Evolutionary conservation across 768 basidiomycete species (phyloP), one percentile per base, ranked within the genome.

Genomic region (Lactifluus echinatus): DNA sequence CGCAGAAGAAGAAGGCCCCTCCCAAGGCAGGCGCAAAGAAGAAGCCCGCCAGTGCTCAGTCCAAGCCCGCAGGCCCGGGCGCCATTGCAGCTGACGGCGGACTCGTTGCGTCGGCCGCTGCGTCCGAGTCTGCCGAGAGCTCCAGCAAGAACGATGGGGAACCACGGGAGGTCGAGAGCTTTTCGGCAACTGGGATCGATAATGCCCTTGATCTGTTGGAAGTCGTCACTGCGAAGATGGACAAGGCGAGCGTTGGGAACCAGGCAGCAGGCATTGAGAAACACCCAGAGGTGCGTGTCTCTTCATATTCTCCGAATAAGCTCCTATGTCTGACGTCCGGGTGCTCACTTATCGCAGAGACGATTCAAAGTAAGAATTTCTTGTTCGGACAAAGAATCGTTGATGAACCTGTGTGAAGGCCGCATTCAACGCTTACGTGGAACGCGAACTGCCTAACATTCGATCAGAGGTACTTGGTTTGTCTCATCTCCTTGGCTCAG

Each of bases 361-460:
- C 85, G 93, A 58, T 92, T 89, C 79, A 94, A 95, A 82, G 89
- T 82, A 63, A 56, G 67, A 42, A 47, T 26, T 52, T 21, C 17
- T 57, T 50, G n/a, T 50, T 59, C 51, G 42, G 49, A 23, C 55
- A 65, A 40, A 37, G 46, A 50, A 8, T 8, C 8, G 28, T 23
- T 23, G 21, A 49, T 29, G 12, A 39, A 57, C 51, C 66, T 1
- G n/a, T n/a, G n/a, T 19, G 37, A 44, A 88, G 87, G 87, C 83
- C 53, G 87, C 90, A n/a, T 90, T 85, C 65, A 90, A 93, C 66
- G 90, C 89, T 5, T 96, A 95, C 70, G 79, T 85, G 61, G 93
- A 96, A 60, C 79, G 80, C 2, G 91, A 95, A 68, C 73, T 97
- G 57, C 91, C 93, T 1, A 84, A 76, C n/a, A 60, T 84, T 58